Conservation (phyloP, 805 yeast species). For the Lipomyces sp. region DNA sequence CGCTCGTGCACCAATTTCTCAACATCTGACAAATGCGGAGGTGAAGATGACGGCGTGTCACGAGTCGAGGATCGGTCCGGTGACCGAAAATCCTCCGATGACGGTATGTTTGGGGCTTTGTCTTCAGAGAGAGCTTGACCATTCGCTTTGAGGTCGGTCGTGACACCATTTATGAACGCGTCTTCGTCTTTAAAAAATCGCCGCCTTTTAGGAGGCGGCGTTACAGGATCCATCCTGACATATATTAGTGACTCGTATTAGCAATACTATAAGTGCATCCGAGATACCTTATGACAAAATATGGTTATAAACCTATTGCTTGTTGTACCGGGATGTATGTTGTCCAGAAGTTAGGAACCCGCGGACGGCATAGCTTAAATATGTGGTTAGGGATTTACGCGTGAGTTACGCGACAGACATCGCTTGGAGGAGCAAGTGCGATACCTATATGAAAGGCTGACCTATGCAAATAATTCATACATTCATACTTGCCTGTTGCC, state of each 20-base stretch:
- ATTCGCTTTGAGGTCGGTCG: slow-evolving; percentile 3
- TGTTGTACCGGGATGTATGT: too few relatives aligned
- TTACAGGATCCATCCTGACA: not conserved
- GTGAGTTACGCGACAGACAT: not conserved
- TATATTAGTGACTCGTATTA: not conserved
- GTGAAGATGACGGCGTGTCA: slow-evolving; percentile 34
- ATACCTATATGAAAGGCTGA: not conserved
- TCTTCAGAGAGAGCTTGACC: not conserved
- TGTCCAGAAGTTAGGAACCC: too few relatives aligned
- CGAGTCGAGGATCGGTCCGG: not conserved
- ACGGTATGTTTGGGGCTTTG: not conserved
- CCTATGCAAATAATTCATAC: not conserved
- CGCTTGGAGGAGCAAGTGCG: not conserved
- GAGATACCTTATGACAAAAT: not conserved
- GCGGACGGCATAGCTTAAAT: too few relatives aligned
- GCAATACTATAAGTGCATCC: not conserved
- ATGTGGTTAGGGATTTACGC: not conserved
- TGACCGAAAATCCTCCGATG: not conserved
- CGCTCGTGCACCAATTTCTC: not conserved
- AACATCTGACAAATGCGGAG: slow-evolving; percentile 12
- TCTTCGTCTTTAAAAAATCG: slow-evolving; percentile 27
- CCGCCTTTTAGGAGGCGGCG: slow-evolving; percentile 13
- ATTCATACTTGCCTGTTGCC: too few relatives aligned
- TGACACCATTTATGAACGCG: slow-evolving; percentile 5
- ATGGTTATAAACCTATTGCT: not conserved